phyloP scores from a whole-genome alignment of 345 rosid species.

The Pugionium cornutum region DNA sequence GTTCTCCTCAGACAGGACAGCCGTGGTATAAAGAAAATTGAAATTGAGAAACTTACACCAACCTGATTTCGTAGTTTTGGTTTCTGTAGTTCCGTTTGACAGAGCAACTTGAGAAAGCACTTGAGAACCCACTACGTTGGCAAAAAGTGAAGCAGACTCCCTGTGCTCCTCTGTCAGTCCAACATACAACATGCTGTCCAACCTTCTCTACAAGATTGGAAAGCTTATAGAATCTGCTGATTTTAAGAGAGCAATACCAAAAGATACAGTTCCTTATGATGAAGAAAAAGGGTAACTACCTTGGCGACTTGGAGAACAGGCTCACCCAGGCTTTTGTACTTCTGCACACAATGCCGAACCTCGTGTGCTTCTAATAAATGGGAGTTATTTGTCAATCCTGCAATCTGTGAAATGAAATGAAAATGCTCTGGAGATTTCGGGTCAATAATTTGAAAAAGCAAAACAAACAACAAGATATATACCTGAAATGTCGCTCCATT shows the following conservation, averaged over 20 bases:
- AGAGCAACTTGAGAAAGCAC: conserved; percentile 65
- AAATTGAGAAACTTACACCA: conserved; percentile 25
- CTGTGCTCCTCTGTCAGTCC: conserved; percentile 92
- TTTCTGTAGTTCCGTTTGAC: conserved; percentile 42
- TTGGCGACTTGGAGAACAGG: conserved; percentile 84
- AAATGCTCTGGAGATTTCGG: conserved; percentile 37
- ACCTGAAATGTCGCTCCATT: conserved; percentile 98
- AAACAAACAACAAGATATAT: conserved; percentile 27
- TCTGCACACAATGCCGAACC: conserved; percentile 81
- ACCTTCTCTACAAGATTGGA: conserved; percentile 82
- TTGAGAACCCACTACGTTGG: conserved; percentile 89
- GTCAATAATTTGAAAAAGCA: conserved; percentile 5
- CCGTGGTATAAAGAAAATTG: not conserved
- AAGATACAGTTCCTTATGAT: conserved; percentile 1
- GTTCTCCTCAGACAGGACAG: conserved; percentile 14
- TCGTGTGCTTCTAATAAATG: conserved; percentile 66
- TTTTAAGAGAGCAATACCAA: conserved; percentile 24
- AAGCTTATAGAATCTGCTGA: conserved; percentile 51
- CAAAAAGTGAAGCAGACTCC: conserved; percentile 95
- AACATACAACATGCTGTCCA: conserved; percentile 89
- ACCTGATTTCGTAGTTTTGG: conserved; percentile 33
- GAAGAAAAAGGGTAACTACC: conserved; percentile 49
- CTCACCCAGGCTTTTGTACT: conserved; percentile 66
- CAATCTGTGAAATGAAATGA: conserved; percentile 60
- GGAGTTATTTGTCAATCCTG: conserved; percentile 94